Conservation (phyloP, 352 stramenopile species). For the Phytopythium cucurbitacearum region DNA sequence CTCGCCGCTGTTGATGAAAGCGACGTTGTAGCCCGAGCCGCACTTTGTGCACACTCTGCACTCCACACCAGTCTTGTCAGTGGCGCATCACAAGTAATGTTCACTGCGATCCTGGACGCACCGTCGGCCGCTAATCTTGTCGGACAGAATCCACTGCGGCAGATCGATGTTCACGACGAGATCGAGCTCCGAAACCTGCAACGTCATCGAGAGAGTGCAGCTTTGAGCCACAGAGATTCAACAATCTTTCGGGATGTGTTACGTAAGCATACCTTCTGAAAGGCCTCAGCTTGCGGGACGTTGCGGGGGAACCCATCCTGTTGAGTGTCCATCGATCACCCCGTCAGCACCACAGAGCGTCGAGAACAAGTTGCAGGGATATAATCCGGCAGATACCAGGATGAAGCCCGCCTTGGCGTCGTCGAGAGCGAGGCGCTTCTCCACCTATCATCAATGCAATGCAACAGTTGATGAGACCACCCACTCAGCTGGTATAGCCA, state of each 20-base stretch:
- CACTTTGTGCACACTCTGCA: constrained; percentile 77
- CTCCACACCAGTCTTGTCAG: not conserved
- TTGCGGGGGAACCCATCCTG: constrained; percentile 88
- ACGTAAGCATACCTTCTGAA: constrained; percentile 42
- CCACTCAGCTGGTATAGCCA: not conserved
- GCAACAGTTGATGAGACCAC: no score
- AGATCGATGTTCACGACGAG: constrained; percentile 88
- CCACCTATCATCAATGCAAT: constrained; percentile 26
- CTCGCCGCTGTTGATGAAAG: constrained; percentile 80
- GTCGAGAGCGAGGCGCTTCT: constrained; percentile 59
- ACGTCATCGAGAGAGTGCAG: not conserved
- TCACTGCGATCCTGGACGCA: constrained; percentile 15
- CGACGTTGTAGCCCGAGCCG: constrained; percentile 85
- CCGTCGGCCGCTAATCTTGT: constrained; percentile 88
- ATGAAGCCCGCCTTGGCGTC: constrained; percentile 84
- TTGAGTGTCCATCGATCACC: not conserved
- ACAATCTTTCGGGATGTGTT: not conserved
- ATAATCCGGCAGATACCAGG: constrained; percentile 25
- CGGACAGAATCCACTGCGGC: constrained; percentile 82
- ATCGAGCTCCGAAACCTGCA: constrained; percentile 58
- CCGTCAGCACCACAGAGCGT: not conserved
- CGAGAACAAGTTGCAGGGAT: not conserved
- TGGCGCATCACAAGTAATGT: not conserved
- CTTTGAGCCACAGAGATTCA: not conserved
- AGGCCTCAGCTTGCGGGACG: constrained; percentile 81